Base-by-base conservation (phyloP, 2,329 filamentous ascomycete species). In the Fusarium poae region DNA sequence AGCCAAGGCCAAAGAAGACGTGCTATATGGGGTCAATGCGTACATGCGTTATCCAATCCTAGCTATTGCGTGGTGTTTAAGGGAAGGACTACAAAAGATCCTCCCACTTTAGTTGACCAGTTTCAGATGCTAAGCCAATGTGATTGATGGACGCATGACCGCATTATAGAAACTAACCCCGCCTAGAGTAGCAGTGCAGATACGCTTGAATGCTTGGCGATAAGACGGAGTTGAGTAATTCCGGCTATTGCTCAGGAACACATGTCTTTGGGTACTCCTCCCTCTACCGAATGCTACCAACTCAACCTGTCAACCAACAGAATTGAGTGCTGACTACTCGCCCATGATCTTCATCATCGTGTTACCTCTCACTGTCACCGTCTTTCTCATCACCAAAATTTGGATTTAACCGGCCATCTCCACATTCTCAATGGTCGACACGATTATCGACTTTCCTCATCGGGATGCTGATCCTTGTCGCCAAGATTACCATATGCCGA, bases 381-480 rank as follows among this genome's bases (percentile, higher is more conserved):
- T 55, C 10, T 11, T 12, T 53, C 13, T 25, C 29, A 8, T 57
- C 9, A 18, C 18, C 25, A 27, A 35, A n/a, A 20, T 5, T 54
- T 30, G 11, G 1, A 39, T 49, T 63, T 44, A 39, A n/a, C 58
- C 43, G 37, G 40, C 20, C 30, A 57, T 44, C 51, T 37, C 60
- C 60, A 49, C 50, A 57, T 25, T 23, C 25, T 44, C 39, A 63
- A 16, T 63, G 44, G 60, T 20, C 49, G 27, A 63, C 62, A 32
- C 20, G 37, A 34, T 57, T 63, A 57, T 63, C 60, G 60, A 63
- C 60, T 63, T 63, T 42, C 60, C 60, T 49, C 50, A 63, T 63
- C 58, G 37, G 60, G 60, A 56, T 18, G 16, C 21, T n/a, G 30
- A 63, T 55, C 60, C 60, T 42, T 63, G 60, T 9, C 25, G 60